Evolutionary conservation across 1,284 basidiomycete species (phyloP), one percentile per base, ranked within the genome.

Genomic region (Boletus calvinii): DNA sequence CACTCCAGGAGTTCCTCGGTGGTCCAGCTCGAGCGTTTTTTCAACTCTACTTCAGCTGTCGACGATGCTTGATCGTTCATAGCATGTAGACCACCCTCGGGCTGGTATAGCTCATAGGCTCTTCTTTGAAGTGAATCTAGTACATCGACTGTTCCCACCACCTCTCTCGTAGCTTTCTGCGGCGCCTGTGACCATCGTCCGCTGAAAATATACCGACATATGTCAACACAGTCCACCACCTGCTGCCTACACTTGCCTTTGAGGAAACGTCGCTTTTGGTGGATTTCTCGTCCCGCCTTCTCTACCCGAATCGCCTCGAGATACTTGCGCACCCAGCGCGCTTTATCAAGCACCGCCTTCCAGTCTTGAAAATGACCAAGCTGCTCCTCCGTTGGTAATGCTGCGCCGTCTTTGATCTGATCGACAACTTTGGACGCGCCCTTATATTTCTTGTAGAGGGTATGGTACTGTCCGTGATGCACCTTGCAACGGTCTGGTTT

Each of bases 271-370:
- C 63, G 57, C 30, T 24, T 53, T 11, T 55, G 51, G 41, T 69
- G 64, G 22, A 68, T 56, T 4, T 65, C 56, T 31, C 69, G 50
- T 0, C 70, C 70, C 0, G 55, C 48, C 41, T 57, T 60, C 46
- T 71, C 70, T 0, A 61, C 55, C 1, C 71, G 54, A 18, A 72
- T 64, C n/a, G 64, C 66, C 41, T 69, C 63, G 10, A 70, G 51
- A 43, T 70, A 72, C 22, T 53, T 39, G 26, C 58, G 56, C 24
- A 65, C 53, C 59, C 59, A 56, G 9, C 55, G 57, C 4, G 57
- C 57, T 45, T 70, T 66, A 31, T 64, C 53, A 13, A 63, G 49
- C 6, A 56, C 57, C 3, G 30, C 36, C 1, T 41, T 34, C 46
- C 57, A 53, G 39, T 67, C 60, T 1, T 48, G 42, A 36, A 61